Evolutionary conservation across 495 filamentous ascomycete genomes (phyloP).

Genomic region (Tuber borchii): DNA sequence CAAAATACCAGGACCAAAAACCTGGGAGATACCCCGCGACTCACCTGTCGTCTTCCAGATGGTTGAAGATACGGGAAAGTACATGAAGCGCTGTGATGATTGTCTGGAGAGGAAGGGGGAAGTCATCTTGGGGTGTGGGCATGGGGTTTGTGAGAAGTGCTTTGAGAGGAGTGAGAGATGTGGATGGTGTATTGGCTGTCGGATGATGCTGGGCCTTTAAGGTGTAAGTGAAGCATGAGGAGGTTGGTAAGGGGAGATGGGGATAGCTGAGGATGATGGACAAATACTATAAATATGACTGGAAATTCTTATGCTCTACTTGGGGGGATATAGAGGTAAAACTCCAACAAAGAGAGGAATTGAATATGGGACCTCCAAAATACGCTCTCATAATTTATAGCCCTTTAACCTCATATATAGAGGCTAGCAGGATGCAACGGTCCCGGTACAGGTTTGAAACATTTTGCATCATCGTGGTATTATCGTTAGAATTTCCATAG

Average conservation of each 20-base stretch:
- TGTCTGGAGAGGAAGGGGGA: conserved; percentile 2
- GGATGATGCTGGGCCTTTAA: not conserved
- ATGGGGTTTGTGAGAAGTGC: not conserved
- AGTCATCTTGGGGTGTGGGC: not conserved
- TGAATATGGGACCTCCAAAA: too few relatives aligned
- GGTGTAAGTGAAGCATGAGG: not conserved
- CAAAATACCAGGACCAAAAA: not conserved
- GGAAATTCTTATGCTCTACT: too few relatives aligned
- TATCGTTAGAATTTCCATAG: too few relatives aligned
- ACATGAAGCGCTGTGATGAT: not conserved
- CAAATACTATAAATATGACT: not conserved
- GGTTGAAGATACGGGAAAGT: not conserved
- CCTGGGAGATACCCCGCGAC: not conserved
- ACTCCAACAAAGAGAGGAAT: too few relatives aligned
- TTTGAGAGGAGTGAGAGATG: not conserved
- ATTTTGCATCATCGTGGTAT: too few relatives aligned
- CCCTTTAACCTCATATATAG: too few relatives aligned
- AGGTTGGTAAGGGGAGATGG: not conserved
- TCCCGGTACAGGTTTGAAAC: too few relatives aligned
- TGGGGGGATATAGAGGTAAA: too few relatives aligned
- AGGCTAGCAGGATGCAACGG: too few relatives aligned
- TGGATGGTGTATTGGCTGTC: not conserved
- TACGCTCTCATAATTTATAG: too few relatives aligned
- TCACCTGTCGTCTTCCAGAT: not conserved
- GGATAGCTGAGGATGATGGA: not conserved